These are phyloP conservation scores for Gloeopeniophorella convolvens DNA, from an alignment of 768 basidiomycete genomes.

Conservation along the genomic window DNA sequence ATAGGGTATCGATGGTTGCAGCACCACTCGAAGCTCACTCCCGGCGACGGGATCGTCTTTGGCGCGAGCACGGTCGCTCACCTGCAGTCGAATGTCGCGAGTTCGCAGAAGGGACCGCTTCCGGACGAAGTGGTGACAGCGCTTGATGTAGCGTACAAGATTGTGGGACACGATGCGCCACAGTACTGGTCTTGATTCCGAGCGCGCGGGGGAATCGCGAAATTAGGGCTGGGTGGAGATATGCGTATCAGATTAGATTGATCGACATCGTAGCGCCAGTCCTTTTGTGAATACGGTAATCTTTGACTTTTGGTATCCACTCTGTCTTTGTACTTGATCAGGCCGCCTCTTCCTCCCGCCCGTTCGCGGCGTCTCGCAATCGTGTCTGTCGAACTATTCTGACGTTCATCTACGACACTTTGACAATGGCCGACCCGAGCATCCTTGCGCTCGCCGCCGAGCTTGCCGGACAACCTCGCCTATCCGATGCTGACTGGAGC, in stretches of 20 bases:
- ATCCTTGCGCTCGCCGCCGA: constrained; percentile 14
- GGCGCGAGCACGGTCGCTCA: constrained; percentile 43
- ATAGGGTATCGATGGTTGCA: constrained; percentile 58
- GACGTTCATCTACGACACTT: background rate
- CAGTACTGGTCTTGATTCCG: background rate
- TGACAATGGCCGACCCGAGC: constrained; percentile 12
- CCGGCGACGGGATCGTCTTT: constrained; percentile 41
- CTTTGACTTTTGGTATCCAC: too few species aligned
- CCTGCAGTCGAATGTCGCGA: constrained; percentile 38
- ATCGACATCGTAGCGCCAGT: too few species aligned
- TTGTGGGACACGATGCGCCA: constrained; percentile 26
- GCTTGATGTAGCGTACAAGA: constrained; percentile 42
- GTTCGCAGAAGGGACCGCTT: constrained; percentile 47
- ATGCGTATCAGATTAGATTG: too few species aligned
- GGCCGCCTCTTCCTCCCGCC: background rate
- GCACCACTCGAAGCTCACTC: constrained; percentile 44
- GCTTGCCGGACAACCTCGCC: constrained; percentile 10
- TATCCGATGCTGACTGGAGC: constrained; percentile 17
- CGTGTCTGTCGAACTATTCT: too few species aligned
- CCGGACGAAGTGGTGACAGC: constrained; percentile 45
- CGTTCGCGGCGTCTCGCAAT: background rate
- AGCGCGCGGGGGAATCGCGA: too few species aligned
- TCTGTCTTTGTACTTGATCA: background rate
- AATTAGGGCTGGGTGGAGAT: too few species aligned
- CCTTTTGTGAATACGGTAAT: too few species aligned